Evolutionary conservation across 768 basidiomycete genomes (phyloP).

Genomic region (Tulasnella sp.): DNA sequence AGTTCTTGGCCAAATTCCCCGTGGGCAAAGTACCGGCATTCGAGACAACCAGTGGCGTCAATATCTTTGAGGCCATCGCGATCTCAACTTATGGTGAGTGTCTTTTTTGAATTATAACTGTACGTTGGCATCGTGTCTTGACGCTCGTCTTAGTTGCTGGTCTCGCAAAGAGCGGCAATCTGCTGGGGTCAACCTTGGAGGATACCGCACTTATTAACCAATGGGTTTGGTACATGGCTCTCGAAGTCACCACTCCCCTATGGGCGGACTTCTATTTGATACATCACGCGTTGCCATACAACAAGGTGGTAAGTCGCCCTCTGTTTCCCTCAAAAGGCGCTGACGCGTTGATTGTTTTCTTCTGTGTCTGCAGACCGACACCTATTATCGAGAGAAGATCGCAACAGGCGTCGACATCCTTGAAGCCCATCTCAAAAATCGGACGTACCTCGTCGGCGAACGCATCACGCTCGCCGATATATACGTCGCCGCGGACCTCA

Average conservation of each 20-base stretch:
- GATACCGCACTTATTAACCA: constrained; percentile 73
- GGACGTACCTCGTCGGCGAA: constrained; percentile 88
- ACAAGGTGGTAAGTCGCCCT: constrained; percentile 58
- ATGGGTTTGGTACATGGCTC: constrained; percentile 69
- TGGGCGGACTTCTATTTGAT: constrained; percentile 36
- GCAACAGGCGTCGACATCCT: constrained; percentile 52
- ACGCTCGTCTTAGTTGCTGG: constrained; percentile 46
- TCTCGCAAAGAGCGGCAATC: constrained; percentile 64
- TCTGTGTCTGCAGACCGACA: constrained; percentile 43
- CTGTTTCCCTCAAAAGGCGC: background rate
- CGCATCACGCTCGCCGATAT: constrained; percentile 93
- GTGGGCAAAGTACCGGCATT: constrained; percentile 78
- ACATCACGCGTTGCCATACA: constrained; percentile 48
- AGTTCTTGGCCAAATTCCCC: constrained; percentile 18
- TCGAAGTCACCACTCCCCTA: constrained; percentile 42
- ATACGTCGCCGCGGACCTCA: constrained; percentile 48
- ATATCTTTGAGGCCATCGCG: constrained; percentile 62
- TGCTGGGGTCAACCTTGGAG: constrained; percentile 55
- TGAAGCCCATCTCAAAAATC: constrained; percentile 59
- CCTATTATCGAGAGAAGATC: constrained; percentile 41
- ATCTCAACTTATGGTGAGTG: constrained; percentile 86
- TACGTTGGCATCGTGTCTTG: background rate
- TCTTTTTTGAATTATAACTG: constrained; percentile 7
- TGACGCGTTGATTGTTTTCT: background rate
- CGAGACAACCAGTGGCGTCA: constrained; percentile 66